Evolutionary conservation across 495 filamentous ascomycete species (phyloP), one percentile per base, ranked within the genome.

Genomic region (Choiromyces venosus): DNA sequence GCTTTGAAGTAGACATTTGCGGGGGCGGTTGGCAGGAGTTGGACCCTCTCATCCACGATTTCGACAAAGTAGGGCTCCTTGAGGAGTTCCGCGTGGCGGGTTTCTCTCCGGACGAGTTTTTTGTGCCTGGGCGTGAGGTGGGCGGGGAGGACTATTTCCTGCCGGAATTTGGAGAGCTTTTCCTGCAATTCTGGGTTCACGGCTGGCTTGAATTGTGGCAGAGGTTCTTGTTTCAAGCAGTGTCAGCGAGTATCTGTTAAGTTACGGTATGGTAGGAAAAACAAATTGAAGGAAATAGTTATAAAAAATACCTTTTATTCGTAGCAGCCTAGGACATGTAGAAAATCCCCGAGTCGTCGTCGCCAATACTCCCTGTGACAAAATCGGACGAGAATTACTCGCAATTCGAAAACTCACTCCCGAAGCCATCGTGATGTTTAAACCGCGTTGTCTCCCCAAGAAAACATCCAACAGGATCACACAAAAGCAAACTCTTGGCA

Each of bases 71-170:
- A 82, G 14, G 90, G 89, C 72, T 92, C 87, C 4, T 85, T 78
- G 21, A 83, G 75, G 64, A 93, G 85, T 68, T 81, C 76, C 66
- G 84, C 81, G 74, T 86, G 82, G 78, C 89, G 84, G 65, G 83
- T 85, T 39, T 78, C 61, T 37, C 83, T 83, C 84, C 85, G 87
- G 70, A 91, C 83, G 66, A 86, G 85, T 67, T 84, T 85, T 75
- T 84, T 84, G 76, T 91, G 89, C 2, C 83, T 83, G 18, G 73
- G 67, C n/a, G 83, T 77, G 4, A 94, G 87, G 76, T 88, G 87
- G 10, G 83, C 76, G 1, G 90, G 89, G 19, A 93, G 85, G 82
- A 94, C 88, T 79, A 91, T 83, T 66, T 89, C 85, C 72, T 86
- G 77, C 72, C 89, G 88, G 82, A 91, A 86, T n/a, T 77, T 69